Evolutionary conservation across 768 basidiomycete species (phyloP).

Genomic region (Lactifluus hygrophoroides): DNA sequence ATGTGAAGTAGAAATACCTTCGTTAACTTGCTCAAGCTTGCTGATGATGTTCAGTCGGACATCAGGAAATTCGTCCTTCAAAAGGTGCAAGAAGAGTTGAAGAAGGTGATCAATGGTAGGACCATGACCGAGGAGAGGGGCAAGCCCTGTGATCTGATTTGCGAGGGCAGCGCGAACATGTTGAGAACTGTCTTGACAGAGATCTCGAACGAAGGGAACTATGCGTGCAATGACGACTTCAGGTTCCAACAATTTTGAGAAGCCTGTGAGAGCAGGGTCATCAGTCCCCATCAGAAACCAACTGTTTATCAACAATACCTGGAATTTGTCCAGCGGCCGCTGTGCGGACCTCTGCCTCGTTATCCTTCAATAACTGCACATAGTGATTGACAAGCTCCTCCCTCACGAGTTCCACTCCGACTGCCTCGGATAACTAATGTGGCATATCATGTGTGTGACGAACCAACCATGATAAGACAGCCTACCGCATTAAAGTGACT

Average conservation of each 20-base stretch:
- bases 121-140: slow-evolving; percentile 87
- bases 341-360: slow-evolving; percentile 96
- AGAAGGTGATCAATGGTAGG: slow-evolving; percentile 95
- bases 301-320: slow-evolving; percentile 39
- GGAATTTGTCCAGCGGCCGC: slow-evolving; percentile 96
- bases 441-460: background rate
- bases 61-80: slow-evolving; percentile 99
- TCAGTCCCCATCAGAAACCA: slow-evolving; percentile 10
- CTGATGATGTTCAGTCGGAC: slow-evolving; percentile 97
- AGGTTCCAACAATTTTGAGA: slow-evolving; percentile 86
- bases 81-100: slow-evolving; percentile 88
- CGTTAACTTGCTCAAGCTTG: slow-evolving; percentile 93
- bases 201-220: slow-evolving; percentile 89
- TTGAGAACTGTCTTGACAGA: slow-evolving; percentile 89
- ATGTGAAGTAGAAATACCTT: slow-evolving; percentile 40
- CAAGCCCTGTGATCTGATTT: slow-evolving; percentile 92
- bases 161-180: slow-evolving; percentile 96
- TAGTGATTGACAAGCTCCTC: slow-evolving; percentile 93
- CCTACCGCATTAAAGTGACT: slow-evolving; percentile 91
- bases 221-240: slow-evolving; percentile 90
- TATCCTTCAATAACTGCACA: slow-evolving; percentile 91
- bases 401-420: slow-evolving; percentile 82
- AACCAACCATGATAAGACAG: background rate
- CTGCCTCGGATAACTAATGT: slow-evolving; percentile 76
- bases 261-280: slow-evolving; percentile 48